Evolutionary conservation across 140 eudicot genomes (phyloP).

Genomic region (Bidens hawaiensis): DNA sequence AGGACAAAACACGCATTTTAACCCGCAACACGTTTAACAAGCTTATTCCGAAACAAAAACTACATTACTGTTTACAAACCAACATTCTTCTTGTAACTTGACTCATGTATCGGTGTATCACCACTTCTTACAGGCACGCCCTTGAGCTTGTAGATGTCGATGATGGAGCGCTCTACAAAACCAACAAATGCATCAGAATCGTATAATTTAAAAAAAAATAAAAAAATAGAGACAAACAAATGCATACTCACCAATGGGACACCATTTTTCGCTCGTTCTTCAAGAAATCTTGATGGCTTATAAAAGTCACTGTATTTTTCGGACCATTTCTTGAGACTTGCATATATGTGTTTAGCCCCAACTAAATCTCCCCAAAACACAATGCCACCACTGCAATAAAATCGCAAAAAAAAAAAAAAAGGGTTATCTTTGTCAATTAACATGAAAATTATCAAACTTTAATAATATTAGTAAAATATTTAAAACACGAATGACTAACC

Average conservation of each 20-base stretch:
- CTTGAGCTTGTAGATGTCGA: constrained; percentile 47
- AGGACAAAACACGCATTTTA: not conserved
- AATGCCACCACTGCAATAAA: constrained; percentile 77
- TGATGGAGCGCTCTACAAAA: constrained; percentile 73
- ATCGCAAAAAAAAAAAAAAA: too few relatives aligned
- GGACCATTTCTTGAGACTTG: constrained; percentile 77
- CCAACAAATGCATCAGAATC: constrained; percentile 16
- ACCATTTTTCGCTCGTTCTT: constrained; percentile 85
- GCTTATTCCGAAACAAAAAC: constrained; percentile 13
- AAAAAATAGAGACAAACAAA: not conserved
- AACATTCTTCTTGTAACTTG: not conserved
- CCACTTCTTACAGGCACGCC: constrained; percentile 51
- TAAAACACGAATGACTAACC: constrained; percentile 32
- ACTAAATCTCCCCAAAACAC: constrained; percentile 90
- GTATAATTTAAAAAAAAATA: not conserved
- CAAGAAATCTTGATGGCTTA: constrained; percentile 80
- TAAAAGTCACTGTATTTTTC: constrained; percentile 61
- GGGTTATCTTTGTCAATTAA: too few relatives aligned
- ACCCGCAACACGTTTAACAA: constrained; percentile 1
- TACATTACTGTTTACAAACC: constrained; percentile 3
- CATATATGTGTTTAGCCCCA: constrained; percentile 72
- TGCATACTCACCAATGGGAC: constrained; percentile 63
- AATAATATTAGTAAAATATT: not conserved
- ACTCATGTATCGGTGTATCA: not conserved
- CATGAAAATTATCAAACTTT: not conserved